Percentiles rank a stretch among this genome's conserved stretches.
These are phyloP conservation scores for Gentiana straminea DNA, from an alignment of 257 asterid genomes.

Conservation along the genomic window DNA sequence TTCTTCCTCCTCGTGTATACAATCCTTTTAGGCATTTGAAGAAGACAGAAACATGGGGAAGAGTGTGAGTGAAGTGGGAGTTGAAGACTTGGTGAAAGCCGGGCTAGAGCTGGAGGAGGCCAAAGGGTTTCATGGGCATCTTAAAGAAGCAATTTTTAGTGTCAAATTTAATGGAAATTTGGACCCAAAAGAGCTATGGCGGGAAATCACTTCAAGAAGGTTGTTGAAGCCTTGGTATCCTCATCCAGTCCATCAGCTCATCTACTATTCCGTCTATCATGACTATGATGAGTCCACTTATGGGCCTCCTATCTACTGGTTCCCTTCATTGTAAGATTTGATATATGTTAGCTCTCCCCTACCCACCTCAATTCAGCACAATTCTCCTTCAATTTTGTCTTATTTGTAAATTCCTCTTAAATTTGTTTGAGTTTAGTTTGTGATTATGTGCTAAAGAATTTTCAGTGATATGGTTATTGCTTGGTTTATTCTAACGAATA, in stretches of 20 bases:
- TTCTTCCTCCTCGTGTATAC: too few species aligned
- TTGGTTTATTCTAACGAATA: too few species aligned
- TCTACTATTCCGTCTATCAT: constrained; percentile 53
- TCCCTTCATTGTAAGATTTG: constrained; percentile 58
- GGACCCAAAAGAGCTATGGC: constrained; percentile 44
- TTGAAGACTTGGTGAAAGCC: constrained; percentile 43
- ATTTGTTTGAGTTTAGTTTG: too few species aligned
- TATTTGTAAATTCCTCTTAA: too few species aligned
- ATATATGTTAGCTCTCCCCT: too few species aligned
- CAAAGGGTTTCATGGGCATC: constrained; percentile 24
- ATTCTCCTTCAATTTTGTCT: too few species aligned
- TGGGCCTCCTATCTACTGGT: constrained; percentile 83
- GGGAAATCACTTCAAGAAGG: constrained; percentile 33
- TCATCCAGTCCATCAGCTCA: constrained; percentile 55
- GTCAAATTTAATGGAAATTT: not conserved
- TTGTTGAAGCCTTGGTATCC: constrained; percentile 72
- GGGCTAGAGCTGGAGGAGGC: constrained; percentile 56
- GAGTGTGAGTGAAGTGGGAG: constrained; percentile 40
- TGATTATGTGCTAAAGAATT: too few species aligned
- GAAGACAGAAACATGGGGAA: constrained; percentile 20
- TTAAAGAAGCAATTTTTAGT: constrained; percentile 23
- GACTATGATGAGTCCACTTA: constrained; percentile 32
- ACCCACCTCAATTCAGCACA: too few species aligned
- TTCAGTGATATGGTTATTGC: too few species aligned
- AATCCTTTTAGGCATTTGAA: too few species aligned